Evolutionary conservation across 805 yeast species (phyloP), one percentile per base, ranked within the genome.

Genomic region (Monosporozyma solicola): DNA sequence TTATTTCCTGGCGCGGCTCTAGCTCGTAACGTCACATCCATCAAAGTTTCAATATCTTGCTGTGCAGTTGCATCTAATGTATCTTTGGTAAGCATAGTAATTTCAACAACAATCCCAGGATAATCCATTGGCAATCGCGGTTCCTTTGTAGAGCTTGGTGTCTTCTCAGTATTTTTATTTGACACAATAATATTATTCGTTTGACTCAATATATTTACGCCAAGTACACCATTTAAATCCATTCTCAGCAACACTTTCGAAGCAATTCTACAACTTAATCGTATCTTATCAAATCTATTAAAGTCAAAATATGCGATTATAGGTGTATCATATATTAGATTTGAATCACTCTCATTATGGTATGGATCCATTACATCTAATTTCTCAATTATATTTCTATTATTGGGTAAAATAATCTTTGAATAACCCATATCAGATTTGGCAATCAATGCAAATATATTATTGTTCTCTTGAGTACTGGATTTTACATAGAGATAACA

Each of bases 351-450:
- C 13, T 25, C 16, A 43, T 5, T n/a, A 44, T 13, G 33, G 13
- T 10, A 13, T 10, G 41, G 25, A 33, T 47, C 41, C 43, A 37
- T 67, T 8, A 73, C 69, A 43, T 67, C 73, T 32, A 87, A 64
- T 45, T 82, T 81, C 55, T 85, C 92, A 33, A 89, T 65, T 11
- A 82, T 78, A 2, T 80, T 72, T 58, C 77, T 75, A 48, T 79
- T 85, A 55, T 75, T 77, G 0, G 95, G 95, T 48, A 84, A 75
- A 9, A 77, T 74, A 22, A 87, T 71, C 61, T 84, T 83, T 41
- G 87, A 82, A 50, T 75, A 73, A 0, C 95, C 96, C 47, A 87
- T 74, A n/a, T 83, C 85, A 10, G 92, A 87, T 41, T 75, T 76
- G 0, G 94, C 84, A 5, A 85, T 77, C 51, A 89, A 61, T 3